Conservation (phyloP, 2,329 filamentous ascomycete species). For the Epicoccum nigrum region DNA sequence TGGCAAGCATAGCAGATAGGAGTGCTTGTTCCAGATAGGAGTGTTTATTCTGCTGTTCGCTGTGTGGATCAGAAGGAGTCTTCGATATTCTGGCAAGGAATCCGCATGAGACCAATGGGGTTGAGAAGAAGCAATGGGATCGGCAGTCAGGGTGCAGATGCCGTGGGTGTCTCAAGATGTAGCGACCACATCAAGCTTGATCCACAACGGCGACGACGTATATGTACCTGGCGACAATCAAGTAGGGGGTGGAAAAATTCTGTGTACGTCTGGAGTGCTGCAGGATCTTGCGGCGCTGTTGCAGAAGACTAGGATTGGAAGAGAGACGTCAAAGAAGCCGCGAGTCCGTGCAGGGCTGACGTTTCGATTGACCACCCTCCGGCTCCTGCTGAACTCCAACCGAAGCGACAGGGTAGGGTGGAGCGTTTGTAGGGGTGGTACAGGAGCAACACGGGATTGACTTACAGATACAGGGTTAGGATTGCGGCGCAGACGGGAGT, state of each 20-base stretch:
- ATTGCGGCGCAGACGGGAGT: slow-evolving; percentile 40
- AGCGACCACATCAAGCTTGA: slow-evolving; percentile 41
- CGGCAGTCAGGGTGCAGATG: slow-evolving; percentile 31
- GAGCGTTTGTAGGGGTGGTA: slow-evolving; percentile 23
- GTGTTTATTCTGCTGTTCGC: neutral
- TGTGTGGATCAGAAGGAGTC: slow-evolving; percentile 33
- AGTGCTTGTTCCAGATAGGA: slow-evolving; percentile 17
- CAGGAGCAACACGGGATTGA: slow-evolving; percentile 32
- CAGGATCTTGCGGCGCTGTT: slow-evolving; percentile 42
- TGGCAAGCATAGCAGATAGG: slow-evolving; percentile 55
- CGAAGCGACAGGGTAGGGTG: slow-evolving; percentile 40
- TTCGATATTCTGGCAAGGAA: slow-evolving; percentile 39
- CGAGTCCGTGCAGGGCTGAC: slow-evolving; percentile 49
- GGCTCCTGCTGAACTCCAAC: slow-evolving; percentile 43
- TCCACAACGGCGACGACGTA: slow-evolving; percentile 40
- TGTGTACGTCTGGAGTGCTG: slow-evolving; percentile 44
- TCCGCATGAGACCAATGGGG: slow-evolving; percentile 37
- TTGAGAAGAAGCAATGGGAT: slow-evolving; percentile 31
- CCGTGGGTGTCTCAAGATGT: slow-evolving; percentile 35
- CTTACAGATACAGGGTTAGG: slow-evolving; percentile 38
- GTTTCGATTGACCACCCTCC: slow-evolving; percentile 42
- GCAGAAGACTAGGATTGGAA: slow-evolving; percentile 42
- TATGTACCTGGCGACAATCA: slow-evolving; percentile 36
- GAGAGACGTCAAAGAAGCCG: slow-evolving; percentile 42
- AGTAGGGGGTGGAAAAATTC: slow-evolving; percentile 38